Conservation (phyloP, 2,329 filamentous ascomycete species). For the Madurella fahalii region DNA sequence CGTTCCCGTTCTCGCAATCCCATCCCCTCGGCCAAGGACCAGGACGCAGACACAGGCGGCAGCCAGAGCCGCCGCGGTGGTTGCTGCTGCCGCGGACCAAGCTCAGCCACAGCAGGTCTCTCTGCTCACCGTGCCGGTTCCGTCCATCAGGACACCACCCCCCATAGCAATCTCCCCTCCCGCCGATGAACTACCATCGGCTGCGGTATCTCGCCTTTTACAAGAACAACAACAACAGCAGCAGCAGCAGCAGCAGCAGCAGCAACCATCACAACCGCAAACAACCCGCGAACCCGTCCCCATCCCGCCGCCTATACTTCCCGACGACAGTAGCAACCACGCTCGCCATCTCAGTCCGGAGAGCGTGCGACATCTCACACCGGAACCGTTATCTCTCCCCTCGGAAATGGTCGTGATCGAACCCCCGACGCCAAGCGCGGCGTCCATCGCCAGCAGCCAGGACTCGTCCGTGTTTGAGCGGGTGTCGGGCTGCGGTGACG, state of each 20-base stretch:
- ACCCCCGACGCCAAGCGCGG: constrained; percentile 41
- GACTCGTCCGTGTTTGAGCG: constrained; percentile 20
- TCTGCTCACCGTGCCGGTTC: constrained; percentile 3
- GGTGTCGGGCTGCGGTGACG: not conserved
- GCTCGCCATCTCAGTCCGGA: not conserved
- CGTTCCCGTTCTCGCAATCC: constrained; percentile 25
- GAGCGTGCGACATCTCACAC: not conserved
- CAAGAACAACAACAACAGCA: not conserved
- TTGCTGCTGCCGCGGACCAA: not conserved
- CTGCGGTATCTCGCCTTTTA: not conserved
- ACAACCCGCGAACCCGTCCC: not conserved
- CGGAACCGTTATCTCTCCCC: constrained; percentile 2
- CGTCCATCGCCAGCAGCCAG: constrained; percentile 31
- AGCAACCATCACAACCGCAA: not conserved
- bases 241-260: not conserved
- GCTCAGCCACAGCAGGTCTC: not conserved
- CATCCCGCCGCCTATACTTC: not conserved
- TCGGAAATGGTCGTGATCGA: constrained; percentile 23
- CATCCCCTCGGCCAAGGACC: constrained; percentile 20
- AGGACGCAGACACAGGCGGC: constrained; percentile 15
- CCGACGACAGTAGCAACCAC: not conserved
- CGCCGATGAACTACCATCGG: not conserved
- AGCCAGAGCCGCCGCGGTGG: constrained; percentile 8
- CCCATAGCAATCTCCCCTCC: not conserved
- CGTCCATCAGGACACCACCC: constrained; percentile 2